A percentile compares a stretch with the other conserved stretches of the same genome.
These are phyloP conservation scores for Linnemannia schmuckeri DNA, from an alignment of 192 early-diverging fungal species.

Conservation along the genomic window DNA sequence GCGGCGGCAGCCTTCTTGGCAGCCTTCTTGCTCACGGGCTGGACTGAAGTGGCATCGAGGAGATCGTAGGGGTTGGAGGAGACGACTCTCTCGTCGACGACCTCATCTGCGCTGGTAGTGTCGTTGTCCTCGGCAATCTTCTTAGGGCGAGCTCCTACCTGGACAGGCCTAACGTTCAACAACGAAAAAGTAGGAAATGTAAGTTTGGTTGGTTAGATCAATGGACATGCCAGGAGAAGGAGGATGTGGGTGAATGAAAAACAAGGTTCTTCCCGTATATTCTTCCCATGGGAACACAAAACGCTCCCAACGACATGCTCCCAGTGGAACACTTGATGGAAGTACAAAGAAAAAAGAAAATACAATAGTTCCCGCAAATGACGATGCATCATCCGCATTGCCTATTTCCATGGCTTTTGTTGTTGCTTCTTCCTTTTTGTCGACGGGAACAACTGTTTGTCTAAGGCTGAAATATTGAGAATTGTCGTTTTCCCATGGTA, in stretches of 20 bases:
- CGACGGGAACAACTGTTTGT: neutral
- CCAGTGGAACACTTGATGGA: neutral
- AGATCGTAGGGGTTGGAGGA: slow-evolving; percentile 53
- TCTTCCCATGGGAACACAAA: neutral
- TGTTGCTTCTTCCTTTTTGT: neutral
- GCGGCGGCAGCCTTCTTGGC: slow-evolving; percentile 36
- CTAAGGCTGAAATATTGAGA: neutral
- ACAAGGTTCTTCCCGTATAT: neutral
- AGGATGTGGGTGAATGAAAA: neutral
- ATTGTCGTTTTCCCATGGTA: neutral
- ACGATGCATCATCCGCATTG: too few species aligned
- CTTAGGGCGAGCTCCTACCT: slow-evolving; percentile 36
- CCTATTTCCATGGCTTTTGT: too few species aligned
- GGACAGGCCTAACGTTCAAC: slow-evolving; percentile 21
- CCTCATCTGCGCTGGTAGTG: slow-evolving; percentile 13
- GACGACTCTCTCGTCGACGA: slow-evolving; percentile 43
- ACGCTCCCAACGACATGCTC: neutral
- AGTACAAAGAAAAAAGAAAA: neutral
- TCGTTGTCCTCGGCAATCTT: slow-evolving; percentile 27
- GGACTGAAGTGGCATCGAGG: slow-evolving; percentile 29
- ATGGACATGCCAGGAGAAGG: neutral
- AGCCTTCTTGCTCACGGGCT: slow-evolving; percentile 34
- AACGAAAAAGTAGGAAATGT: neutral
- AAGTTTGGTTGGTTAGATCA: slow-evolving; percentile 4
- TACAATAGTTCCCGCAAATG: too few species aligned